Base-by-base conservation (phyloP, 345 rosid genomes). In the Sonneratia alba region DNA sequence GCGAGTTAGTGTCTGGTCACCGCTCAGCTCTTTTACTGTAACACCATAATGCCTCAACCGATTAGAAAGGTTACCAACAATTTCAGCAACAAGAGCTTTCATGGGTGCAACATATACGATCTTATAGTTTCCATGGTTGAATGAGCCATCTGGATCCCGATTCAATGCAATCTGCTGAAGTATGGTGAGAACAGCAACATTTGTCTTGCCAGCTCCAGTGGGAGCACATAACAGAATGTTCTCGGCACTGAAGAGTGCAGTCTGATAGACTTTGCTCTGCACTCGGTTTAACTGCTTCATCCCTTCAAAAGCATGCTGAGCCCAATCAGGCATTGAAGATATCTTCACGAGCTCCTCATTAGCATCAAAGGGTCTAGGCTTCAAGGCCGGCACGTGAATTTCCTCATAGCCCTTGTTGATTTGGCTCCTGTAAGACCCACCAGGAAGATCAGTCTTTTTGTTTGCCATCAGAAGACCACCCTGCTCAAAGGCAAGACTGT, bases 61-160 rank as follows among this genome's bases (percentile, higher is more conserved):
- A 71, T 86, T 79, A 63, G 99, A 90, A 76, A 95, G 83, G 79
- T 95, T 95, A 76, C 93, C 88, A 53, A 92, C 97, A 68, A 92
- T 88, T 79, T 95, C 99, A 45, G 97, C 99, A 72, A 95, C 99
- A 75, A 95, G 92, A 71, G 99, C 99, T 79, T 95, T 95, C 97
- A 95, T 95, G n/a, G 99, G 99, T 48, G 99, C 99, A 79, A 92
- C 99, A 74, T 95, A 95, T 43, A 95, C 96, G 77, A 95, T 86
- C 87, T 95, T 95, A 77, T 89, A 95, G 76, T 83, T 78, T 73
- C 80, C 77, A 74, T 92, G 93, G 77, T 89, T 85, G 76, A 80
- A 82, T 32, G 97, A 82, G 75, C 96, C 96, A 79, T 95, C 97
- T 0, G 81, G 10, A 36, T 85, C 83, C 85, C 71, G 83, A 75